phyloP scores from a whole-genome alignment of 441 rosid genomes.

The Daphne laureola region DNA sequence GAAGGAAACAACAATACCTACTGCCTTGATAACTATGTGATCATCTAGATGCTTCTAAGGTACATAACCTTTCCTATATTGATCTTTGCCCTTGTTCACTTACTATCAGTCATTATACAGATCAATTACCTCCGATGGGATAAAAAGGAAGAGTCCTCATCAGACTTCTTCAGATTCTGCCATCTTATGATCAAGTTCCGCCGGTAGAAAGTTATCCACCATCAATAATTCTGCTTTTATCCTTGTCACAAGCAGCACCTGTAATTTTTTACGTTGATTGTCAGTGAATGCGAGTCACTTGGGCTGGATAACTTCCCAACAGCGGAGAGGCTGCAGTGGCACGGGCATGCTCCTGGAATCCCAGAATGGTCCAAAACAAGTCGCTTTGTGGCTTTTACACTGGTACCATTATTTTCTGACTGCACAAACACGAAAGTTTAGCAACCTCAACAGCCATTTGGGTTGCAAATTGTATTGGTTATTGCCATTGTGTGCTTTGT shows the following conservation, averaged over 20 bases:
- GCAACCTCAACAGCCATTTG: neutral
- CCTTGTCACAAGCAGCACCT: neutral
- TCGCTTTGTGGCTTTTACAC: constrained; percentile 84
- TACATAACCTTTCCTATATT: constrained; percentile 11
- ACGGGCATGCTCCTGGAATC: constrained; percentile 63
- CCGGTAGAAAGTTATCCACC: constrained; percentile 34
- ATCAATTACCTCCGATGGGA: constrained; percentile 87
- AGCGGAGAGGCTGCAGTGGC: constrained; percentile 87
- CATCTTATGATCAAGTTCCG: constrained; percentile 74
- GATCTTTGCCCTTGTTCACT: constrained; percentile 12
- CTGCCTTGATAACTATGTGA: constrained; percentile 89
- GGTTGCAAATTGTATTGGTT: neutral
- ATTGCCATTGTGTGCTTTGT: constrained; percentile 2
- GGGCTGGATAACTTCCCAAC: constrained; percentile 81
- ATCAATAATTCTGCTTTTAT: neutral
- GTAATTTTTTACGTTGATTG: neutral
- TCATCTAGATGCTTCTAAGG: constrained; percentile 17
- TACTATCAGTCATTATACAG: constrained; percentile 32
- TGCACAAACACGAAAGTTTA: neutral
- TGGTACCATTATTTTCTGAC: constrained; percentile 39
- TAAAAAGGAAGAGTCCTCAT: constrained; percentile 75
- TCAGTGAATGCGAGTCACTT: constrained; percentile 87
- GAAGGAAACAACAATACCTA: constrained; percentile 95
- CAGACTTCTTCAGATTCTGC: constrained; percentile 80
- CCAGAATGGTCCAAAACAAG: constrained; percentile 90